Base-by-base conservation (phyloP, 2,329 filamentous ascomycete genomes). In the Tolypocladium ophioglossoides region DNA sequence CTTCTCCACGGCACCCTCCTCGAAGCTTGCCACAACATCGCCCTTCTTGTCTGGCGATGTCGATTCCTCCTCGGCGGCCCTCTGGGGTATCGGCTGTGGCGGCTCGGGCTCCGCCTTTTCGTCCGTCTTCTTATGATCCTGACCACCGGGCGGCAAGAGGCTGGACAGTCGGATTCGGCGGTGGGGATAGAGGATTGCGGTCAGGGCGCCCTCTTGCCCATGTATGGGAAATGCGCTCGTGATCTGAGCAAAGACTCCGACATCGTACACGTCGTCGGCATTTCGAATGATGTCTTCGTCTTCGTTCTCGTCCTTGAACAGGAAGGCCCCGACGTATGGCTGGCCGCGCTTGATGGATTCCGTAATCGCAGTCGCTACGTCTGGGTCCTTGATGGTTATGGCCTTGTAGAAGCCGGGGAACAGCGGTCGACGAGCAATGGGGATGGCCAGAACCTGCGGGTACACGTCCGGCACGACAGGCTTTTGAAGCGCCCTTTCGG, bases 351-450 rank as follows among this genome's bases (percentile, higher is more conserved):
- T 96, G 68, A 97, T 89, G 79, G 96, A 94, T 67, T 99, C 95
- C 55, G 91, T 87, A 61, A 99, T 95, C 24, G 94, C 94, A 40
- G 85, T 84, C 16, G 91, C 87, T 38, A 99, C 94, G 62, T 94
- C 88, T 20, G 88, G 89, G 65, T 99, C 91, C 67, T 89, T 86
- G 62, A 99, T 95, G 4, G 92, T 99, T 62, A 99, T 94, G 11
- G 94, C 92, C 73, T 99, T 99, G 76, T 99, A 99, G 72, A 97
- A 99, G 1, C 94, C 94, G 1, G 94, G 94, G 72, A 97, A 99
- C 14, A 99, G 76, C 12, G 94, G 94, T 52, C 94, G 82, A 69
- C 95, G 91, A 32, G 90, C 88, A 64, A 99, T 96, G 9, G 94
- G 94, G 54, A 99, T 95, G 2, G 92, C 92, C 80, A 99, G 89